phyloP scores from a whole-genome alignment of 352 stramenopile species.

The Phytophthora pistaciae region DNA sequence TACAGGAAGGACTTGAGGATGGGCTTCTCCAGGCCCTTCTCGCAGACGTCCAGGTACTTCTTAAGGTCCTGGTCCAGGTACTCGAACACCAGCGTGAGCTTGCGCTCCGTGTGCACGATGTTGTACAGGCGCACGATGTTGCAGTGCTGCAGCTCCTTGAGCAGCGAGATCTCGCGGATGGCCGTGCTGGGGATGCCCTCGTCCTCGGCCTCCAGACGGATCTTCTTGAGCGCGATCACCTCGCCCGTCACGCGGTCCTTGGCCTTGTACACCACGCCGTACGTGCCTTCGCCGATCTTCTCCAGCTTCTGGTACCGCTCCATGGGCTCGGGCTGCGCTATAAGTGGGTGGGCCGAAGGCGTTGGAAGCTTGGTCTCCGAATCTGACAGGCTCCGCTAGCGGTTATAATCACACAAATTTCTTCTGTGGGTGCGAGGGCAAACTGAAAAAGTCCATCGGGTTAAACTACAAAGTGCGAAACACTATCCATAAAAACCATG shows the following conservation, averaged over 20 bases:
- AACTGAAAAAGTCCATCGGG: not conserved
- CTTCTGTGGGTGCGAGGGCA: constrained; percentile 11
- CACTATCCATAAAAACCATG: not conserved
- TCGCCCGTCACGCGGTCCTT: constrained; percentile 96
- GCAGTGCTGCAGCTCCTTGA: constrained; percentile 97
- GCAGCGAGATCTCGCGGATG: constrained; percentile 98
- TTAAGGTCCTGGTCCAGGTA: constrained; percentile 99
- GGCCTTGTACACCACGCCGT: constrained; percentile 99
- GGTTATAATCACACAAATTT: constrained; percentile 21
- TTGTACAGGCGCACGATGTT: constrained; percentile 99
- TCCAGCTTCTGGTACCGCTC: constrained; percentile 96
- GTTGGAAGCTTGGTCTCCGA: constrained; percentile 8
- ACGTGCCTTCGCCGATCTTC: constrained; percentile 98
- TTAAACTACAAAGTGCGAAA: not conserved
- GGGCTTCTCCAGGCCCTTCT: constrained; percentile 95
- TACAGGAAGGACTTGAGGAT: constrained; percentile 98
- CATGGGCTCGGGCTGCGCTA: constrained; percentile 48
- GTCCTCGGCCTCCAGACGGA: constrained; percentile 98
- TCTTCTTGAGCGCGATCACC: constrained; percentile 99
- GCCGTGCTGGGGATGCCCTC: constrained; percentile 98
- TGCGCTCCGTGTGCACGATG: constrained; percentile 99
- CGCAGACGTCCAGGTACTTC: constrained; percentile 99
- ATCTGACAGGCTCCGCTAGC: constrained; percentile 23
- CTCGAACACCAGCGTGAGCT: constrained; percentile 99
- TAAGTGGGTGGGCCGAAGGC: constrained; percentile 11